phyloP scores from a whole-genome alignment of 192 early-diverging fungal species.

The Diversispora epigaea region DNA sequence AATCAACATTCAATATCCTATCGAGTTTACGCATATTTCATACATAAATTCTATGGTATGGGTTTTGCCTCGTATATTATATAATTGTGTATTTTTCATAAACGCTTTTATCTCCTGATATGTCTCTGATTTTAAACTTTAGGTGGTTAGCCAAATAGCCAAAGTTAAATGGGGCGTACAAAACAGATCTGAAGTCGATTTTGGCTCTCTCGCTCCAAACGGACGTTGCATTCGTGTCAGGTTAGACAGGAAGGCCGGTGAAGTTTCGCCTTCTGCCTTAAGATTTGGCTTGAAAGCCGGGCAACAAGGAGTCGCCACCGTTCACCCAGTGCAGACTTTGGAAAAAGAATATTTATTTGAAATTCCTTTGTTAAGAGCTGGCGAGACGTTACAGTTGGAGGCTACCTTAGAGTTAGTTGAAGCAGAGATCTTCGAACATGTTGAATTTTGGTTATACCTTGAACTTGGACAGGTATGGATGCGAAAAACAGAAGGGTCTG shows the following conservation, averaged over 20 bases:
- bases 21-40: conserved; percentile 28
- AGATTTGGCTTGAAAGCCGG: conserved; percentile 16
- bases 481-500: too few relatives aligned
- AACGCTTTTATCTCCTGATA: too few relatives aligned
- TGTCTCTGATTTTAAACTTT: too few relatives aligned
- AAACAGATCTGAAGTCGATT: conserved; percentile 27
- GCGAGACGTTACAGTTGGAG: conserved; percentile 18
- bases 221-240: conserved; percentile 27
- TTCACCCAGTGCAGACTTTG: conserved; percentile 26
- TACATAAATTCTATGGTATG: conserved; percentile 27
- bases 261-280: conserved; percentile 12
- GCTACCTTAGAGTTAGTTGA: conserved; percentile 21
- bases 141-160: conserved; percentile 24
- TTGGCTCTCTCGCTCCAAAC: conserved; percentile 8
- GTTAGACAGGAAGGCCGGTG: neutral
- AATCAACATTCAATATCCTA: conserved; percentile 30
- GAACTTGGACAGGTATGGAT: conserved; percentile 32
- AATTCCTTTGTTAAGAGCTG: conserved; percentile 31
- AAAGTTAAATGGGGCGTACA: conserved; percentile 20
- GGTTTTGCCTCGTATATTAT: conserved; percentile 7
- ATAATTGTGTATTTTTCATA: neutral
- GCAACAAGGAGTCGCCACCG: conserved; percentile 15
- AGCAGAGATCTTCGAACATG: conserved; percentile 27
- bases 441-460: conserved; percentile 25
- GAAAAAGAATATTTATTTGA: conserved; percentile 27